A percentile compares a stretch with the other conserved stretches of the same genome.
Evolutionary conservation across 2,329 filamentous ascomycete species (phyloP).

Genomic region (Alternaria panax): DNA sequence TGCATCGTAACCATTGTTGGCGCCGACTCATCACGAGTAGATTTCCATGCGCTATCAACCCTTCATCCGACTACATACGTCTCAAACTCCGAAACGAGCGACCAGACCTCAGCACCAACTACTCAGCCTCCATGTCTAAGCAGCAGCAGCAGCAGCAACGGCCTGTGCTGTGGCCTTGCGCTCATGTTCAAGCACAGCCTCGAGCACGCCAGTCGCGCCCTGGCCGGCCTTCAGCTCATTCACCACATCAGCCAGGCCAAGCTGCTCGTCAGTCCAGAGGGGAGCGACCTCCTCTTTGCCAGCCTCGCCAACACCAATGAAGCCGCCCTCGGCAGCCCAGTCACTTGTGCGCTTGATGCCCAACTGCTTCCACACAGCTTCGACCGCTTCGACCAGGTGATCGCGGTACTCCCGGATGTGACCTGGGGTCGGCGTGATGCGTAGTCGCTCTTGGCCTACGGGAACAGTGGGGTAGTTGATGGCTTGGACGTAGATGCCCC

Average conservation of each 20-base stretch:
- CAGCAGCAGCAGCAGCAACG: slow-evolving; percentile 55
- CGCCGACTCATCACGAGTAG: slow-evolving; percentile 2
- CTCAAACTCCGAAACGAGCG: slow-evolving; percentile 41
- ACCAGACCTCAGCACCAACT: slow-evolving; percentile 30
- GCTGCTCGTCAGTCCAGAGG: slow-evolving; percentile 92
- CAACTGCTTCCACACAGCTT: slow-evolving; percentile 87
- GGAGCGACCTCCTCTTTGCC: slow-evolving; percentile 67
- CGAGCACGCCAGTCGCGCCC: slow-evolving; percentile 56
- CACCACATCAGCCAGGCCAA: slow-evolving; percentile 69
- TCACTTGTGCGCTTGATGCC: slow-evolving; percentile 91
- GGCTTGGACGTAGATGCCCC: slow-evolving; percentile 95
- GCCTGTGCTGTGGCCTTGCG: slow-evolving; percentile 52
- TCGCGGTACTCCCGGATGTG: slow-evolving; percentile 86
- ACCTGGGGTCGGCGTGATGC: slow-evolving; percentile 94
- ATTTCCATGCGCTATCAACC: slow-evolving; percentile 10
- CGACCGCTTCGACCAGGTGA: slow-evolving; percentile 82
- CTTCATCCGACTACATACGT: slow-evolving; percentile 18
- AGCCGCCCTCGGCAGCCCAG: slow-evolving; percentile 90
- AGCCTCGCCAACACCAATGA: slow-evolving; percentile 88
- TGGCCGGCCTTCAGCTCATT: slow-evolving; percentile 62
- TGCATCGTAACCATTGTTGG: background rate
- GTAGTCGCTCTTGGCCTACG: slow-evolving; percentile 94
- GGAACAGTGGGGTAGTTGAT: slow-evolving; percentile 99
- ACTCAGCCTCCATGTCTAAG: slow-evolving; percentile 22
- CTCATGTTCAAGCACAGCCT: slow-evolving; percentile 58